phyloP scores from a whole-genome alignment of 2,329 filamentous ascomycete genomes.

The Cephalotrichum gorgonifer region DNA sequence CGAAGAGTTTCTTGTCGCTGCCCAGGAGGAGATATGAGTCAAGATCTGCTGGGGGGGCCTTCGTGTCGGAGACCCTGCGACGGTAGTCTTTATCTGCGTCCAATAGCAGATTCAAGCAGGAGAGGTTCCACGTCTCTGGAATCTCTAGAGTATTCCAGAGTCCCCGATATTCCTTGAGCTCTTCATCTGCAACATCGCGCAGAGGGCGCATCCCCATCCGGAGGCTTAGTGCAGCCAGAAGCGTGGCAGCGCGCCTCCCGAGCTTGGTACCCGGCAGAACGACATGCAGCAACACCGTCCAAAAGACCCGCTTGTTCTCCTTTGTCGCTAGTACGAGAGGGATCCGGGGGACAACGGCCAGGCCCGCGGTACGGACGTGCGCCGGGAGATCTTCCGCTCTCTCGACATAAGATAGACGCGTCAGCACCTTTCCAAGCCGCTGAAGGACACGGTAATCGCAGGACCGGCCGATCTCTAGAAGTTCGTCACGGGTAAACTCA shows the following conservation, averaged over 20 bases:
- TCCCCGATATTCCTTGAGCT: conserved; percentile 27
- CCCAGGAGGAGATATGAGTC: conserved; percentile 24
- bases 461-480: conserved; percentile 40
- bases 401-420: conserved; percentile 31
- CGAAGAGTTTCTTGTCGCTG: conserved; percentile 29
- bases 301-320: conserved; percentile 28
- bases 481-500: conserved; percentile 30
- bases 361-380: conserved; percentile 24
- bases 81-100: conserved; percentile 30
- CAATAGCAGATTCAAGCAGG: conserved; percentile 32
- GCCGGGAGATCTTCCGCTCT: conserved; percentile 28
- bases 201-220: conserved; percentile 34
- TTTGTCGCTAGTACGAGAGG: conserved; percentile 28
- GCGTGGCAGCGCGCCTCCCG: conserved; percentile 28
- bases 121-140: conserved; percentile 38
- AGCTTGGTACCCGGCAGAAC: conserved; percentile 38
- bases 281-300: conserved; percentile 35
- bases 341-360: conserved; percentile 26
- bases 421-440: conserved; percentile 34
- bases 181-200: conserved; percentile 25
- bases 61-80: conserved; percentile 14
- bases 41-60: conserved; percentile 18
- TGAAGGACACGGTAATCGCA: conserved; percentile 36
- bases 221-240: conserved; percentile 36
- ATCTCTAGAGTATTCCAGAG: conserved; percentile 36